Base-by-base conservation (phyloP, 495 filamentous ascomycete species). In the Penicillium verhagenii region DNA sequence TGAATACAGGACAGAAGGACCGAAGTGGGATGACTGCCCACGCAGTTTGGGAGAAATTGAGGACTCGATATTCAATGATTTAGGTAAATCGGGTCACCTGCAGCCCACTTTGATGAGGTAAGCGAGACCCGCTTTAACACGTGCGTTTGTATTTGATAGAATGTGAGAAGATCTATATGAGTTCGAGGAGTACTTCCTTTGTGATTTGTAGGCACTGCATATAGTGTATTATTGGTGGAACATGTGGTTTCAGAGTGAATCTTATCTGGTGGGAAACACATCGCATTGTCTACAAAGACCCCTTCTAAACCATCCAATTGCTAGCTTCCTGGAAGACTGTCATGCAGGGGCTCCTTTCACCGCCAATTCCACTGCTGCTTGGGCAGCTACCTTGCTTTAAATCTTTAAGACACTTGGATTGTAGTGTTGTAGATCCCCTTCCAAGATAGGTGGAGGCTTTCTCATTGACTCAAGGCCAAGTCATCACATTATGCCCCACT, bases 1-100 rank as follows among this genome's bases (percentile, higher is more conserved):
- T 14, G 42, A 45, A 23, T 14, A 45, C 21, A 53, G 33, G 50
- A 60, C 45, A 57, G 55, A 68, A 61, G 63, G 61, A 64, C 46
- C 44, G 59, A 58, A 58, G 56, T 52, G 50, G 51, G 48, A 53
- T 40, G 24, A 52, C 49, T 52, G 49, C 52, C 58, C 53, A 35
- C 53, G 58, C 50, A 53, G 50, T 53, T 53, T 38, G 19, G 20
- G 21, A 33, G 19, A 31, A 18, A 35, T 31, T 42, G 26, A 33
- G 25, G 26, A 31, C 16, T 44, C 38, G 50, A 35, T 33, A 44
- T 50, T 47, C 29, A 54, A 47, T 25, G 24, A 52, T 53, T 44
- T 19, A 37, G 33, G 37, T 42, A 37, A 49, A 48, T 29, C 10
- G 23, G 20, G 18, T 47, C 16, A 43, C 31, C 49, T 52, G 49